phyloP scores from a whole-genome alignment of 2,329 filamentous ascomycete species.

The Botryotinia globosa region DNA sequence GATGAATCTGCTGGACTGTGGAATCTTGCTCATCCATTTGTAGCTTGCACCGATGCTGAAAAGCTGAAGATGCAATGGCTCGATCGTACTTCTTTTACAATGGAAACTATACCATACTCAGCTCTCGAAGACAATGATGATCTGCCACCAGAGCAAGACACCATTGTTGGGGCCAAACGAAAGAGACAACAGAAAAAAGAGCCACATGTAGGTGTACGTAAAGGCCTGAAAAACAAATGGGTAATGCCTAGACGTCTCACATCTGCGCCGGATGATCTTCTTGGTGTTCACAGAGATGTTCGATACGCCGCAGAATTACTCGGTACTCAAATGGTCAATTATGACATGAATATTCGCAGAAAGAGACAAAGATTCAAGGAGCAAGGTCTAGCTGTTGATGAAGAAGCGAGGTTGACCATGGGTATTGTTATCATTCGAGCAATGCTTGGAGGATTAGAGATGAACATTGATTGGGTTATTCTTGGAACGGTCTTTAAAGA shows the following conservation, averaged over 20 bases:
- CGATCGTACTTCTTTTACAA: slow-evolving; percentile 42
- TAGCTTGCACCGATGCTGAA: slow-evolving; percentile 6
- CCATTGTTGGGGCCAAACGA: background rate
- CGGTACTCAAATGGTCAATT: slow-evolving; percentile 20
- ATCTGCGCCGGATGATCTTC: slow-evolving; percentile 17
- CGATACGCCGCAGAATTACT: slow-evolving; percentile 15
- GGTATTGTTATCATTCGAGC: slow-evolving; percentile 57
- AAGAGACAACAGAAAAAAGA: slow-evolving; percentile 13
- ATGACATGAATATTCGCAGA: slow-evolving; percentile 13
- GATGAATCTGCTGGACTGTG: slow-evolving; percentile 20
- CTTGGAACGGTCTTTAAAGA: slow-evolving; percentile 55
- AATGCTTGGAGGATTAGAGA: slow-evolving; percentile 58
- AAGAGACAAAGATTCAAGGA: slow-evolving; percentile 34
- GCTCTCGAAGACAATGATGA: slow-evolving; percentile 37
- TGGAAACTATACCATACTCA: slow-evolving; percentile 46
- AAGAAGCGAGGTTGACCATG: slow-evolving; percentile 51
- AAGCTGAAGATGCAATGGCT: slow-evolving; percentile 29
- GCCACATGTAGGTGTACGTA: slow-evolving; percentile 13
- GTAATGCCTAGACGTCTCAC: slow-evolving; percentile 18
- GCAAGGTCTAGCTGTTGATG: slow-evolving; percentile 40
- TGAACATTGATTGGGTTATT: slow-evolving; percentile 59
- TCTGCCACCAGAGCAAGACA: slow-evolving; percentile 15
- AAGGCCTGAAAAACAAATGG: slow-evolving; percentile 20
- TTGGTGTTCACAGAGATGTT: slow-evolving; percentile 19
- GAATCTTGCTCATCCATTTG: slow-evolving; percentile 11